Evolutionary conservation across 257 asterid species (phyloP).

Genomic region (Misopates orontium): DNA sequence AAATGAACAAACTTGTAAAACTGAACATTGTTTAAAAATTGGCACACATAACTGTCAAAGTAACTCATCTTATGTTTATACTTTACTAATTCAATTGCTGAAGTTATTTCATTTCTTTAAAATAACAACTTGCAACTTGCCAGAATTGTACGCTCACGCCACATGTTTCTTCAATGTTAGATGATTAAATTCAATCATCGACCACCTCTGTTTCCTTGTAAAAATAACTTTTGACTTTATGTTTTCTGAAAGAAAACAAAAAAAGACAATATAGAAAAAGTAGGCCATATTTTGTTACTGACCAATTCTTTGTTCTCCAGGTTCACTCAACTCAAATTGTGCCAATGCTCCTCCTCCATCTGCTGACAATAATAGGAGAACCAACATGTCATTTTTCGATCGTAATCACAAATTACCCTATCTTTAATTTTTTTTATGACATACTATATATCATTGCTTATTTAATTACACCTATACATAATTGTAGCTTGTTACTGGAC

Average conservation of each 20-base stretch:
- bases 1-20: not conserved
- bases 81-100: not conserved
- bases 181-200: not conserved
- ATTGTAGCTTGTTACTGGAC: slow-evolving; percentile 51
- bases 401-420: slow-evolving; percentile 40
- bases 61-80: not conserved
- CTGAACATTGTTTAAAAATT: not conserved
- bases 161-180: not conserved
- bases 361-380: slow-evolving; percentile 26
- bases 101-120: too few relatives aligned
- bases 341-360: slow-evolving; percentile 38
- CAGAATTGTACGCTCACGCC: too few relatives aligned
- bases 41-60: not conserved
- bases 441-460: not conserved
- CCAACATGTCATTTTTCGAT: slow-evolving; percentile 45
- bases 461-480: not conserved
- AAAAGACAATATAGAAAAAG: not conserved
- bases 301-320: slow-evolving; percentile 31
- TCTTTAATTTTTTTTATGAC: not conserved
- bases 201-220: not conserved
- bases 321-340: slow-evolving; percentile 52
- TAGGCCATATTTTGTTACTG: not conserved
- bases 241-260: not conserved
- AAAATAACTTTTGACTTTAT: not conserved
- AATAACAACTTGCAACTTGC: too few relatives aligned